phyloP scores from a whole-genome alignment of 805 yeast genomes.

The Peterozyma toletana region DNA sequence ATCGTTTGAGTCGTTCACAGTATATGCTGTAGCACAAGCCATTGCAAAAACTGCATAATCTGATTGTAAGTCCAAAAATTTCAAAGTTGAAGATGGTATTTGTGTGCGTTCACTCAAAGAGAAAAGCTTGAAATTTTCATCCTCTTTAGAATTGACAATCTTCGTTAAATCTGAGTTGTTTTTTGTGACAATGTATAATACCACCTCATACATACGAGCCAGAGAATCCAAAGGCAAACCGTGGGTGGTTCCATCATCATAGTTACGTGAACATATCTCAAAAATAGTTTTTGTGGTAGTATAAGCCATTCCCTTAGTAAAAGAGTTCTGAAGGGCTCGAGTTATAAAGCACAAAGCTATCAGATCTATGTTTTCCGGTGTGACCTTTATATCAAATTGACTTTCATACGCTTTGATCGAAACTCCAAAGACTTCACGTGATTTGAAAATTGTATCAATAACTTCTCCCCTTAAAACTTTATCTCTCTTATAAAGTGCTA shows the following conservation, averaged over 20 bases:
- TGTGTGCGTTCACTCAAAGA: slow-evolving; percentile 22
- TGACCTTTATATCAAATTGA: slow-evolving; percentile 28
- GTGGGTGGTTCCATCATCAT: slow-evolving; percentile 1
- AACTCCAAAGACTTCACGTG: slow-evolving; percentile 30
- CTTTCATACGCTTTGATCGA: slow-evolving; percentile 35
- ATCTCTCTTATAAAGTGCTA: slow-evolving; percentile 23
- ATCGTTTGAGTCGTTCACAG: slow-evolving; percentile 7
- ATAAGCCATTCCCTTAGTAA: slow-evolving; percentile 42
- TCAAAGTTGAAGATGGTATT: slow-evolving; percentile 29
- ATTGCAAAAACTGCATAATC: slow-evolving; percentile 6
- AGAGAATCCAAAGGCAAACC: slow-evolving; percentile 11
- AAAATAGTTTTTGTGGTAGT: slow-evolving; percentile 25
- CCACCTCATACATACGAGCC: slow-evolving; percentile 22
- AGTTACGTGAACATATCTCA: background rate
- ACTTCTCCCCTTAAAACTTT: slow-evolving; percentile 16
- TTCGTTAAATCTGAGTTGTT: slow-evolving; percentile 27
- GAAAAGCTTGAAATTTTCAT: slow-evolving; percentile 22
- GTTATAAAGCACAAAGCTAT: slow-evolving; percentile 38
- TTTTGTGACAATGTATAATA: slow-evolving; percentile 24
- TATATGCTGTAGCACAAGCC: slow-evolving; percentile 3
- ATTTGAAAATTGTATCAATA: slow-evolving; percentile 22
- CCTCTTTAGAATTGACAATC: slow-evolving; percentile 25
- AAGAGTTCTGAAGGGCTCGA: slow-evolving; percentile 55
- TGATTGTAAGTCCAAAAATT: slow-evolving; percentile 12
- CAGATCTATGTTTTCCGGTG: slow-evolving; percentile 41